Conservation (phyloP, 2,329 filamentous ascomycete species). For the Cercospora sesami region DNA sequence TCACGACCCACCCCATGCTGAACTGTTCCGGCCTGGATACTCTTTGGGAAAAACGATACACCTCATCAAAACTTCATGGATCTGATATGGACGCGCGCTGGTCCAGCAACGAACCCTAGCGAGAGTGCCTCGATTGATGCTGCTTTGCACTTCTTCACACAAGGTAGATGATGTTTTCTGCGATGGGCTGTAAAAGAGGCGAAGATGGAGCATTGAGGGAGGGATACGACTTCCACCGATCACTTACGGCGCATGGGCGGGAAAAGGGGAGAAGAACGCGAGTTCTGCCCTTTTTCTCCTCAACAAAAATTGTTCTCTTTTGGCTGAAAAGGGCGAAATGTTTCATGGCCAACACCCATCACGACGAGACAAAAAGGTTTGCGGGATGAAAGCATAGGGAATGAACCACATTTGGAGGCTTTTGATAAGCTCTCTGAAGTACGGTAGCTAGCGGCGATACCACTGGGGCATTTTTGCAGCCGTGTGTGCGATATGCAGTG, state of each 20-base stretch:
- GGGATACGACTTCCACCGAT: not conserved
- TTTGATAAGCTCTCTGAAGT: conserved; percentile 9
- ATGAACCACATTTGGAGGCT: conserved; percentile 3
- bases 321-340: not conserved
- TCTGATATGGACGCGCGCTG: conserved; percentile 18
- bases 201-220: not conserved
- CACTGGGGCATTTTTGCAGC: conserved; percentile 4
- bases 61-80: conserved; percentile 9
- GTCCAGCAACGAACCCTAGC: conserved; percentile 15
- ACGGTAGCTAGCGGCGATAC: conserved; percentile 9
- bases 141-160: conserved; percentile 16
- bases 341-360: conserved; percentile 1
- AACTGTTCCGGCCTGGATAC: conserved; percentile 20
- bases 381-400: not conserved
- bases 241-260: conserved; percentile 4
- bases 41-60: conserved; percentile 17
- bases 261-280: not conserved
- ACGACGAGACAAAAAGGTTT: conserved; percentile 2
- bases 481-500: conserved; percentile 14
- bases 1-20: conserved; percentile 25
- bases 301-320: conserved; percentile 3
- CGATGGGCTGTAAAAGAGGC: conserved; percentile 14
- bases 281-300: conserved; percentile 3
- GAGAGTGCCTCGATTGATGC: conserved; percentile 14
- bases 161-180: conserved; percentile 23